Evolutionary conservation across 2,329 filamentous ascomycete species (phyloP).

Genomic region (Aspergillus carbonarius): DNA sequence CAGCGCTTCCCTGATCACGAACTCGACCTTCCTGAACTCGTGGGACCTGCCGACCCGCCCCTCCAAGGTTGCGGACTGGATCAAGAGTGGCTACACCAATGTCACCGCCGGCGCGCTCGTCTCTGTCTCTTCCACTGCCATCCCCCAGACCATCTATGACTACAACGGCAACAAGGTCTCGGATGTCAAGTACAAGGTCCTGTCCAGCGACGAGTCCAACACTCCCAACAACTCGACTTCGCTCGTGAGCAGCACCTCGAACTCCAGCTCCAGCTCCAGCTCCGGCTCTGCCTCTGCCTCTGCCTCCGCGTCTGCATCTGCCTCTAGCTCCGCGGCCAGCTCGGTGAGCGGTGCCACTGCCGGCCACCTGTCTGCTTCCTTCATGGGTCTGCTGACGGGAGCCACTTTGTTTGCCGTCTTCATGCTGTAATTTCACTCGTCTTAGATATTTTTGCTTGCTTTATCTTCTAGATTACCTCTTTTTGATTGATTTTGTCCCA

Average conservation of each 20-base stretch:
- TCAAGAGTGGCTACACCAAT: constrained; percentile 70
- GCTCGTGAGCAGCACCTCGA: constrained; percentile 14
- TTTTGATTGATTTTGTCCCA: not conserved
- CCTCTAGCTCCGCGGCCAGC: constrained; percentile 4
- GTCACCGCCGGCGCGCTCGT: constrained; percentile 66
- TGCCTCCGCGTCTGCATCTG: not conserved
- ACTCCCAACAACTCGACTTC: constrained; percentile 46
- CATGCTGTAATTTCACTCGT: constrained; percentile 23
- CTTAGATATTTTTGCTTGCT: not conserved
- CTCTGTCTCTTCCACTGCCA: constrained; percentile 55
- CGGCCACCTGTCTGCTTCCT: constrained; percentile 21
- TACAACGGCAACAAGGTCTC: constrained; percentile 59
- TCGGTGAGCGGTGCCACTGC: constrained; percentile 16
- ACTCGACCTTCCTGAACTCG: constrained; percentile 67
- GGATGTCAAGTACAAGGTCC: constrained; percentile 59
- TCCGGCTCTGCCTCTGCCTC: constrained; percentile 13
- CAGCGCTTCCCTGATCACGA: constrained; percentile 63
- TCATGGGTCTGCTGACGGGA: constrained; percentile 27
- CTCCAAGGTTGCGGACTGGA: constrained; percentile 66
- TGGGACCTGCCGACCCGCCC: constrained; percentile 74
- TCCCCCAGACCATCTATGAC: constrained; percentile 59
- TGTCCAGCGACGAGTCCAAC: constrained; percentile 56
- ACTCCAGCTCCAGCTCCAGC: constrained; percentile 17
- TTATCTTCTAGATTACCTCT: not conserved
- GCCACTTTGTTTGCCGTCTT: constrained; percentile 29